phyloP scores from a whole-genome alignment of 805 yeast species.

The Ogataea trehaloabstinens region DNA sequence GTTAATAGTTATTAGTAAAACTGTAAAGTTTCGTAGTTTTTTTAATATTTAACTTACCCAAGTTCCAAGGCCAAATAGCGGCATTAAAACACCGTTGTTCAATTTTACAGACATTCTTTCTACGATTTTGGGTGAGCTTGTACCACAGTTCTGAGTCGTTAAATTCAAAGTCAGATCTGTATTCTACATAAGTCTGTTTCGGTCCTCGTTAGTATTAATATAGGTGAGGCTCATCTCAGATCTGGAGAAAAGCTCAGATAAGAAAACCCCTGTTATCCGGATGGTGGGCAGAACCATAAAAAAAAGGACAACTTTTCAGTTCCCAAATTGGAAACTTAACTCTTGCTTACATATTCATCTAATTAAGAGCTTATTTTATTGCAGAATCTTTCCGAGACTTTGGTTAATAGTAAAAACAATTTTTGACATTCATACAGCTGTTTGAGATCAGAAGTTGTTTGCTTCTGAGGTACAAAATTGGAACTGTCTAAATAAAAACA shows the following conservation, averaged over 20 bases:
- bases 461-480: no score
- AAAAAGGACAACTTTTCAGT: no score
- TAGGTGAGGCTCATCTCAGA: not conserved
- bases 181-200: not conserved
- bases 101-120: slow-evolving; percentile 3
- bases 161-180: not conserved
- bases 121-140: no score
- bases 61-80: slow-evolving; percentile 70
- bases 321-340: no score
- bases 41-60: slow-evolving; percentile 36
- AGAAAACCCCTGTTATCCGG: slow-evolving; percentile 7
- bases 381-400: no score
- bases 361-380: no score
- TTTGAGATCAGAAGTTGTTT: no score
- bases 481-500: no score
- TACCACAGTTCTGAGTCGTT: not conserved
- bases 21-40: not conserved
- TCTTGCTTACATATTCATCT: no score
- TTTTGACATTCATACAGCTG: no score
- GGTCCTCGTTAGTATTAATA: not conserved
- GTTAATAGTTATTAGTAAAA: not conserved
- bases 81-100: slow-evolving; percentile 48
- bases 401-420: no score
- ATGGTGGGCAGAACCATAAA: slow-evolving; percentile 8
- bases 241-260: not conserved